phyloP scores from a whole-genome alignment of 306 rosid genomes.

The Urtica urens region DNA sequence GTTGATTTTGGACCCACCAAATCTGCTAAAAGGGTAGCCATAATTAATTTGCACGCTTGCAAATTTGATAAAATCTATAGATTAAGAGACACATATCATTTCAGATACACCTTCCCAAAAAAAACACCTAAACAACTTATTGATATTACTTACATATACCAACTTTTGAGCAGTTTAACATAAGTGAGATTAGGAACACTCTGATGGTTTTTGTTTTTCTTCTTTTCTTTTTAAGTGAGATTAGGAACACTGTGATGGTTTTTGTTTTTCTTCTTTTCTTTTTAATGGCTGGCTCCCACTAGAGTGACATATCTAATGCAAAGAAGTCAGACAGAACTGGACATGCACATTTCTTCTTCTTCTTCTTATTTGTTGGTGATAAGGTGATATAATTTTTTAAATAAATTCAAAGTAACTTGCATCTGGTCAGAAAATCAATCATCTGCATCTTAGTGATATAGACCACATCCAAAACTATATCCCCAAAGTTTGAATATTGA shows the following conservation, averaged over 20 bases:
- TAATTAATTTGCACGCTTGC: constrained; percentile 1
- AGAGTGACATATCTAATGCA: not conserved
- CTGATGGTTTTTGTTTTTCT: too few relatives aligned
- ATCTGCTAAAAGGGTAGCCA: constrained; percentile 25
- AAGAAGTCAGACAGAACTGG: not conserved
- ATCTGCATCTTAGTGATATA: not conserved
- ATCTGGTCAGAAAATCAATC: constrained; percentile 2
- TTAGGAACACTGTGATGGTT: too few relatives aligned
- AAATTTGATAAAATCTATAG: not conserved
- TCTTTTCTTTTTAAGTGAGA: too few relatives aligned
- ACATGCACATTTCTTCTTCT: not conserved
- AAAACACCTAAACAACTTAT: not conserved
- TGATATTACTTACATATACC: too few relatives aligned
- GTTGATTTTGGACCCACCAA: constrained; percentile 29
- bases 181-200: too few relatives aligned
- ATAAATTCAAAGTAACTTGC: not conserved
- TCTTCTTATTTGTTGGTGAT: not conserved
- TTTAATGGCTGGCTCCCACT: too few relatives aligned
- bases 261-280: too few relatives aligned
- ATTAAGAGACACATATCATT: not conserved
- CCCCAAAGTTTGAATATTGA: not conserved
- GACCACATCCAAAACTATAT: not conserved
- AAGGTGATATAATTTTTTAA: not conserved
- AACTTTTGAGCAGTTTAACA: too few relatives aligned
- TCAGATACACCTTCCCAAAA: not conserved